Evolutionary conservation across 179 eudicot species (phyloP).

Genomic region (Silene noctiflora): DNA sequence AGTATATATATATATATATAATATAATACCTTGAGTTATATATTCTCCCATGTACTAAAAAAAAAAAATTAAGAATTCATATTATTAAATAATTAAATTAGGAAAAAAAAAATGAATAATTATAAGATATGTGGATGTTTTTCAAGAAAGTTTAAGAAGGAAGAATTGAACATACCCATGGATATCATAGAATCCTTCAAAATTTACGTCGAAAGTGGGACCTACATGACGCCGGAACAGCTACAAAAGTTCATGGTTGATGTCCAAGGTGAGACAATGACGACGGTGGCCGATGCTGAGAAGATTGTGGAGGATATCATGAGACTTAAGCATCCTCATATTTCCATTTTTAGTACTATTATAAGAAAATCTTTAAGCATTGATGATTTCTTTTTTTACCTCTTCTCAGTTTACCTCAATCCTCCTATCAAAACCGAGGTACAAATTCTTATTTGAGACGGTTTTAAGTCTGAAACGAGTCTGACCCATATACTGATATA

Average conservation of each 20-base stretch:
- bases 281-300: slow-evolving; percentile 38
- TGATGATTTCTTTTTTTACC: slow-evolving; percentile 54
- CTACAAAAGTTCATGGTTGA: slow-evolving; percentile 45
- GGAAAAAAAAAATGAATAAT: slow-evolving; percentile 27
- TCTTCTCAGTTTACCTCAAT: slow-evolving; percentile 57
- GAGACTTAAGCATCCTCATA: slow-evolving; percentile 37
- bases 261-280: slow-evolving; percentile 37
- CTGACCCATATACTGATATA: slow-evolving; percentile 12
- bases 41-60: neutral
- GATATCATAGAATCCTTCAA: slow-evolving; percentile 48
- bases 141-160: slow-evolving; percentile 38
- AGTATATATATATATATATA: too few relatives aligned
- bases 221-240: slow-evolving; percentile 53
- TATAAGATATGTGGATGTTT: slow-evolving; percentile 59
- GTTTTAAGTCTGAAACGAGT: too few relatives aligned
- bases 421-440: slow-evolving; percentile 56
- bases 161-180: slow-evolving; percentile 48
- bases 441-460: neutral
- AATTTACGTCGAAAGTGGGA: slow-evolving; percentile 40
- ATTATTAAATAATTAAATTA: neutral
- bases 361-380: slow-evolving; percentile 36
- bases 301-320: slow-evolving; percentile 37
- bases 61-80: neutral
- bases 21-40: neutral
- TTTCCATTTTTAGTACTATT: slow-evolving; percentile 28